Percentiles rank a stretch among this genome's conserved stretches.
These are phyloP conservation scores for Penicillium sp. DNA, from an alignment of 2,329 filamentous ascomycete genomes.

Conservation along the genomic window DNA sequence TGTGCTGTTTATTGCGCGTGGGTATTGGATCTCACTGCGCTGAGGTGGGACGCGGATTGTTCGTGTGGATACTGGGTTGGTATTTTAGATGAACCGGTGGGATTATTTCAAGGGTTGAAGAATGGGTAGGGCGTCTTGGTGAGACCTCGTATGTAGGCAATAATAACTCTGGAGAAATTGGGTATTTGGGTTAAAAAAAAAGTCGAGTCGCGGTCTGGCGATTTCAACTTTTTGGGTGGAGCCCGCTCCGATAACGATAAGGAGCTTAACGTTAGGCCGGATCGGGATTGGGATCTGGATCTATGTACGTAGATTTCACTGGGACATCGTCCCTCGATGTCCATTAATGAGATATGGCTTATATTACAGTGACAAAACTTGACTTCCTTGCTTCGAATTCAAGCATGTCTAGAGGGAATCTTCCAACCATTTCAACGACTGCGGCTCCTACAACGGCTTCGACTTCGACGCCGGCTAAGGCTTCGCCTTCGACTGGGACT, in stretches of 20 bases:
- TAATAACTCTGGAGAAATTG: not conserved
- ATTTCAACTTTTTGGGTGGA: slow-evolving; percentile 27
- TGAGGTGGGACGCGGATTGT: not conserved
- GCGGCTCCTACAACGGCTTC: slow-evolving; percentile 12
- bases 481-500: slow-evolving; percentile 19
- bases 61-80: not conserved
- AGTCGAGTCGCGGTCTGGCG: slow-evolving; percentile 9
- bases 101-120: no score
- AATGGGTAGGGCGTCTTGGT: not conserved
- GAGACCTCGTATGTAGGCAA: no score
- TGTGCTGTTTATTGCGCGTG: not conserved
- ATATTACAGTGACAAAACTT: slow-evolving; percentile 2
- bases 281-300: not conserved
- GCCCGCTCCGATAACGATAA: slow-evolving; percentile 23
- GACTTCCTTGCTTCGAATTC: not conserved
- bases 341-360: slow-evolving; percentile 12
- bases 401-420: not conserved
- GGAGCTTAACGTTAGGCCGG: slow-evolving; percentile 3
- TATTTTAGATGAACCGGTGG: not conserved
- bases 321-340: not conserved
- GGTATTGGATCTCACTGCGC: not conserved
- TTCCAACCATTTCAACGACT: slow-evolving; percentile 20
- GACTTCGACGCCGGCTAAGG: slow-evolving; percentile 18
- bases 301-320: not conserved
- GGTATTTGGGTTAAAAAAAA: not conserved